Conservation (phyloP, 2,329 filamentous ascomycete genomes). For the Colletotrichum trifolii region DNA sequence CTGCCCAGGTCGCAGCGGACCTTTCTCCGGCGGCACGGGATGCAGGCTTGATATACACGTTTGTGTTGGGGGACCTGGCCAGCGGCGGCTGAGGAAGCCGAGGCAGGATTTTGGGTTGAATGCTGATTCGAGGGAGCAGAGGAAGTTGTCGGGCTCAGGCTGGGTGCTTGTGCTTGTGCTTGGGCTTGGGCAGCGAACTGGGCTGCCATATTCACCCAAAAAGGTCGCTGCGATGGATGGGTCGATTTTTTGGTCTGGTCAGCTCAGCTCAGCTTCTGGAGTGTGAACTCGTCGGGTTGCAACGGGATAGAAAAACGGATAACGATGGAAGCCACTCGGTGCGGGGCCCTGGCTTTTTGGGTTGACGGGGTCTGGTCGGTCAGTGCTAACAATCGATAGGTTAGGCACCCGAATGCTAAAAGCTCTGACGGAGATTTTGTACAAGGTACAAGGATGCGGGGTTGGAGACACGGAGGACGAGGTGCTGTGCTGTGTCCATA, state of each 20-base stretch:
- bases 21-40: slow-evolving; percentile 70
- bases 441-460: too few relatives aligned
- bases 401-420: neutral
- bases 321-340: too few relatives aligned
- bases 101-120: too few relatives aligned
- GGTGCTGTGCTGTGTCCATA: too few relatives aligned
- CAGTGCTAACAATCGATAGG: neutral
- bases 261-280: slow-evolving; percentile 4
- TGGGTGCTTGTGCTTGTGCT: slow-evolving; percentile 13
- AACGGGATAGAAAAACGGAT: slow-evolving; percentile 37
- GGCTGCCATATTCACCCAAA: slow-evolving; percentile 41
- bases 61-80: slow-evolving; percentile 59
- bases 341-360: too few relatives aligned
- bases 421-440: slow-evolving; percentile 9
- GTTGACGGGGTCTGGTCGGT: too few relatives aligned
- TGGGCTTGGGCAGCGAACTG: slow-evolving; percentile 37
- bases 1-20: slow-evolving; percentile 73
- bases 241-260: slow-evolving; percentile 30
- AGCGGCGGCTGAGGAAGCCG: neutral
- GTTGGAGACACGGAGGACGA: too few relatives aligned
- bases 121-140: slow-evolving; percentile 28
- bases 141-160: slow-evolving; percentile 34
- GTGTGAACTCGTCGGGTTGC: slow-evolving; percentile 45
- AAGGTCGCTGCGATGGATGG: slow-evolving; percentile 32
- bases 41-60: slow-evolving; percentile 72